A percentile compares a stretch with the other conserved stretches of the same genome.
Evolutionary conservation across 1,284 basidiomycete genomes (phyloP).

Genomic region (Boletus semigastroideus): DNA sequence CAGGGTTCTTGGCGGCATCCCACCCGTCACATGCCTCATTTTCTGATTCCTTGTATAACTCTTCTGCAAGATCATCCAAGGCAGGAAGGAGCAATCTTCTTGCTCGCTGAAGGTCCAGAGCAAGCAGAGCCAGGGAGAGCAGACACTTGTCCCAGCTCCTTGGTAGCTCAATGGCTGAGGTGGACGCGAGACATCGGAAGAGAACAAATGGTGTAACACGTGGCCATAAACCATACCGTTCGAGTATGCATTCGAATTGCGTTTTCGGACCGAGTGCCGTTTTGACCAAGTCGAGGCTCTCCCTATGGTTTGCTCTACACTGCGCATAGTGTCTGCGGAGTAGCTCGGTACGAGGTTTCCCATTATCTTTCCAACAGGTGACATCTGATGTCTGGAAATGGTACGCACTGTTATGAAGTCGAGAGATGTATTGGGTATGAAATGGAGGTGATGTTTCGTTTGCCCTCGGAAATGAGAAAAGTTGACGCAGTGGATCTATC

Average conservation of each 20-base stretch:
- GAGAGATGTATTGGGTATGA: neutral
- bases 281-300: neutral
- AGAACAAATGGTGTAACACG: neutral
- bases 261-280: neutral
- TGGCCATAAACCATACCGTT: conserved; percentile 3
- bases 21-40: conserved; percentile 1
- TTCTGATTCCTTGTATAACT: neutral
- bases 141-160: neutral
- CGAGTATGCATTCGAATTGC: neutral
- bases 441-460: neutral
- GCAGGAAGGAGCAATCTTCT: neutral
- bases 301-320: neutral
- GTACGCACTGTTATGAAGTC: neutral
- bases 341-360: neutral
- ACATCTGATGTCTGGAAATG: neutral
- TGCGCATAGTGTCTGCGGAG: neutral
- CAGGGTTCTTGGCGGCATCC: neutral
- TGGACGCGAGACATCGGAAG: conserved; percentile 4
- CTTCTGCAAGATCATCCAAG: neutral
- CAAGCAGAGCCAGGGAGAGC: neutral
- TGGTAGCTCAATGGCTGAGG: neutral
- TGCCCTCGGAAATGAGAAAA: no score
- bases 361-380: neutral
- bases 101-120: neutral
- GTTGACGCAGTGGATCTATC: no score